Conservation (phyloP, 768 basidiomycete species). For the Suillus hirtellus region DNA sequence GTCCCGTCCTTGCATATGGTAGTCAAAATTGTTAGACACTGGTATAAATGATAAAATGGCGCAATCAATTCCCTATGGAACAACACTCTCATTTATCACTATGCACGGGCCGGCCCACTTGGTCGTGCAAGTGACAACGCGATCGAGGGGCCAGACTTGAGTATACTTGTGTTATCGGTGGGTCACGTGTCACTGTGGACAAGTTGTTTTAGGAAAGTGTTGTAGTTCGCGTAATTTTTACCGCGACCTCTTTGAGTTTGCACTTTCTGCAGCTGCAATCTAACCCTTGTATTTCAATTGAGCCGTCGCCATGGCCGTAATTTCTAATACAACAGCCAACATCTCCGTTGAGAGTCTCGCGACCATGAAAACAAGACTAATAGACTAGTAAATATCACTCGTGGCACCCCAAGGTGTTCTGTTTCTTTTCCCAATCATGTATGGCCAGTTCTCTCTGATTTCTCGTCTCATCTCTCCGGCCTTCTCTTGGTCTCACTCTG, state of each 20-base stretch:
- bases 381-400: constrained; percentile 22
- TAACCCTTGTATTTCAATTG: neutral
- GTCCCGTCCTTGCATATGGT: too few relatives aligned
- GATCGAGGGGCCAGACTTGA: too few relatives aligned
- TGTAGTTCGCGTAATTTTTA: neutral
- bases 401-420: constrained; percentile 6
- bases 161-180: too few relatives aligned
- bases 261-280: neutral
- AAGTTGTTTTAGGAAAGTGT: neutral
- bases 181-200: neutral
- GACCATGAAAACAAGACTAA: constrained; percentile 19
- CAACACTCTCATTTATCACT: neutral
- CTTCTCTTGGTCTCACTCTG: constrained; percentile 1
- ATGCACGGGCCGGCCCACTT: neutral
- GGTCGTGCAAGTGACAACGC: too few relatives aligned
- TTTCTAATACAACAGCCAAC: neutral
- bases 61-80: neutral
- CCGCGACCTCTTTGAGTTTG: neutral
- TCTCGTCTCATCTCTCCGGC: constrained; percentile 19
- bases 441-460: constrained; percentile 15
- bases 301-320: neutral
- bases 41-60: neutral
- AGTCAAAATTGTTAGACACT: too few relatives aligned
- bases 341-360: neutral
- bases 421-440: constrained; percentile 5